Percentiles rank a stretch among this genome's conserved stretches.
Conservation (phyloP, 2,329 filamentous ascomycete genomes). For the Xylariaceae sp. region DNA sequence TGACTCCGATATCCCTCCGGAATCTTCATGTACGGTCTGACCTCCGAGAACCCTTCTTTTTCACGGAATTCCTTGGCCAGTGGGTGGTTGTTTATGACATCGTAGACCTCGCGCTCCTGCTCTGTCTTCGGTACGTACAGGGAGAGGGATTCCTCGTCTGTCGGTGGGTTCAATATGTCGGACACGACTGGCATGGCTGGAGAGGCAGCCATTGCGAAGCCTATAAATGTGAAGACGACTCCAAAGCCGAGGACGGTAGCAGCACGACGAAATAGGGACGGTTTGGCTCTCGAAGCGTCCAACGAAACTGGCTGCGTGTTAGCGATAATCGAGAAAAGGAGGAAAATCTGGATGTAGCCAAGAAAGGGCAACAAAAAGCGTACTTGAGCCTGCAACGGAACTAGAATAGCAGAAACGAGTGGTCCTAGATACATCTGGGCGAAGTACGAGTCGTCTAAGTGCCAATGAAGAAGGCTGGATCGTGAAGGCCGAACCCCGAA, state of each 20-base stretch:
- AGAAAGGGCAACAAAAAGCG: neutral
- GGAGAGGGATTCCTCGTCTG: constrained; percentile 67
- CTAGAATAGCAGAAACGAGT: constrained; percentile 19
- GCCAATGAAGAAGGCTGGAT: constrained; percentile 6
- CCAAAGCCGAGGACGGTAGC: constrained; percentile 42
- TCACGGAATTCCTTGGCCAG: constrained; percentile 63
- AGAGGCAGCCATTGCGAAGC: constrained; percentile 52
- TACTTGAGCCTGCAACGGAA: constrained; percentile 19
- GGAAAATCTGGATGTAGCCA: neutral
- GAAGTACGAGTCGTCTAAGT: constrained; percentile 8
- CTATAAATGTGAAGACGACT: constrained; percentile 42
- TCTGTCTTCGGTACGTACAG: constrained; percentile 57
- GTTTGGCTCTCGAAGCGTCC: constrained; percentile 21
- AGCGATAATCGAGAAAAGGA: neutral
- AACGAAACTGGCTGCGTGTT: neutral
- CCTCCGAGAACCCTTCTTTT: constrained; percentile 64
- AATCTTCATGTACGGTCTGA: constrained; percentile 82
- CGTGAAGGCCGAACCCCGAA: constrained; percentile 19
- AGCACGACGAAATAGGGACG: constrained; percentile 40
- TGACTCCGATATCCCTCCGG: constrained; percentile 62
- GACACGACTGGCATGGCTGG: constrained; percentile 46
- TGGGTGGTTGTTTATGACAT: constrained; percentile 69
- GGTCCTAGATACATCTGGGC: constrained; percentile 11
- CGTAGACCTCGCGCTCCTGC: constrained; percentile 57
- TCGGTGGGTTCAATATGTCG: constrained; percentile 44